Evolutionary conservation across 2,329 filamentous ascomycete genomes (phyloP).

Genomic region (Fusarium dimerum): DNA sequence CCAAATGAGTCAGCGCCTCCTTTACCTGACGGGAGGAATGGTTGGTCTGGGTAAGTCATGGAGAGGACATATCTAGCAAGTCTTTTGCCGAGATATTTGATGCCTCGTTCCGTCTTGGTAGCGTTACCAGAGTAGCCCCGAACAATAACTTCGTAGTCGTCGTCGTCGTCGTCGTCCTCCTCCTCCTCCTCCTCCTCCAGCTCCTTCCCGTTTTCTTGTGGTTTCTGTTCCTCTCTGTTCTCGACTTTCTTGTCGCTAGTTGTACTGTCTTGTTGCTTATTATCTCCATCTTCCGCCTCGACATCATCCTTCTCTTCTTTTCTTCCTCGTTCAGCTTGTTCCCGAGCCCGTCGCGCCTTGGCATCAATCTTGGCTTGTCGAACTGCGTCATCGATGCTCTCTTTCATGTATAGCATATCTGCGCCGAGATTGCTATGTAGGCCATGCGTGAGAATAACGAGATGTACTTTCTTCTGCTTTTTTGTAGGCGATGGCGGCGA

Average conservation of each 20-base stretch:
- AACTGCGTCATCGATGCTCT: constrained; percentile 87
- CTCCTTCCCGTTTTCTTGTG: constrained; percentile 22
- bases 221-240: no score
- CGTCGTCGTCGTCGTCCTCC: constrained; percentile 55
- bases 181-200: constrained; percentile 27
- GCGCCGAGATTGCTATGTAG: constrained; percentile 93
- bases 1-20: constrained; percentile 46
- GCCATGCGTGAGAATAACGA: constrained; percentile 92
- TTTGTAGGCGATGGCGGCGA: constrained; percentile 28
- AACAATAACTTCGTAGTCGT: constrained; percentile 84
- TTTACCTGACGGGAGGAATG: constrained; percentile 70
- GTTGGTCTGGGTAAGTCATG: constrained; percentile 92
- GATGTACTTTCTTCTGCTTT: constrained; percentile 78
- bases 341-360: constrained; percentile 57
- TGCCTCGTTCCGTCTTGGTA: constrained; percentile 87
- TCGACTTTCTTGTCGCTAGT: constrained; percentile 3
- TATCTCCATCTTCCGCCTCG: constrained; percentile 9
- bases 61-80: constrained; percentile 87
- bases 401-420: constrained; percentile 96
- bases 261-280: constrained; percentile 4
- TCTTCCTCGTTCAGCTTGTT: constrained; percentile 39
- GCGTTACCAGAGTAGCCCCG: constrained; percentile 89
- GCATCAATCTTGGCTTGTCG: constrained; percentile 72
- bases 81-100: constrained; percentile 94
- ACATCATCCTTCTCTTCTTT: constrained; percentile 1